phyloP scores from a whole-genome alignment of 805 yeast species.

The Saturnispora silvae region DNA sequence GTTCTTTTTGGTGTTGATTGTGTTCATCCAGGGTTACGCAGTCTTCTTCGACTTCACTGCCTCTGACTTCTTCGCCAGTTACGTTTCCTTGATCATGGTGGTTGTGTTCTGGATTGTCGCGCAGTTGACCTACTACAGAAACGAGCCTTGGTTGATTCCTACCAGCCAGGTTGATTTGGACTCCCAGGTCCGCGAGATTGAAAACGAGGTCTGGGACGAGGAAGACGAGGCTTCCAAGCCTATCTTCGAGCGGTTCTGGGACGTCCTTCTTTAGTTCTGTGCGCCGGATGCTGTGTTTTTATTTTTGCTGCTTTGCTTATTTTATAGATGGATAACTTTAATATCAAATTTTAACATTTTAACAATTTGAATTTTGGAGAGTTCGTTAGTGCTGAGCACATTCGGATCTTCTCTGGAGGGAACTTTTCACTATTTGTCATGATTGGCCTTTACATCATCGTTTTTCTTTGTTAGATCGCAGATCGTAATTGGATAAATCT shows the following conservation, averaged over 20 bases:
- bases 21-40: slow-evolving; percentile 60
- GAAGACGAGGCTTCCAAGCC: slow-evolving; percentile 48
- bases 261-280: slow-evolving; percentile 24
- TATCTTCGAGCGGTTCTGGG: slow-evolving; percentile 50
- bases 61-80: slow-evolving; percentile 53
- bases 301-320: no score
- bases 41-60: slow-evolving; percentile 48
- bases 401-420: no score
- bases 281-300: no score
- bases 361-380: no score
- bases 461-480: no score
- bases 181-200: slow-evolving; percentile 9
- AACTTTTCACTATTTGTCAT: no score
- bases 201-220: slow-evolving; percentile 46
- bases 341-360: no score
- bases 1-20: slow-evolving; percentile 40
- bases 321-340: no score
- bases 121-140: slow-evolving; percentile 40
- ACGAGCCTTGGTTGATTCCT: slow-evolving; percentile 35
- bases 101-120: slow-evolving; percentile 39
- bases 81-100: slow-evolving; percentile 56
- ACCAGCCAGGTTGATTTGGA: slow-evolving; percentile 44
- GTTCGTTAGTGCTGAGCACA: no score
- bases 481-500: no score
- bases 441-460: no score